phyloP scores from a whole-genome alignment of 371 early-diverging fungal species.

The Entomophthora muscae region DNA sequence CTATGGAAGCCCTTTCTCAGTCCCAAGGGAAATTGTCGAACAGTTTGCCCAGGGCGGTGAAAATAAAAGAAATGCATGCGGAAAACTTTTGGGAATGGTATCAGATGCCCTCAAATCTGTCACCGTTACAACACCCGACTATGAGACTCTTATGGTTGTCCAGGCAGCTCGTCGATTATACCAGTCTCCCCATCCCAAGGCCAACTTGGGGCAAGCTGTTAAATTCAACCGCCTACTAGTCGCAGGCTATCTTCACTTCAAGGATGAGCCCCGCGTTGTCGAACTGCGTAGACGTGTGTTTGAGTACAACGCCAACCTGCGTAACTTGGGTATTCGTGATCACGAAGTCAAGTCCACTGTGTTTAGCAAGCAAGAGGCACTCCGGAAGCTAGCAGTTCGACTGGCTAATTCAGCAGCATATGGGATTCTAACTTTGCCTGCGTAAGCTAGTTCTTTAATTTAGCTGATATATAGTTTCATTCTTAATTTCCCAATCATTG shows the following conservation, averaged over 20 bases:
- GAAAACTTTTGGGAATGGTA: constrained; percentile 51
- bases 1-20: constrained; percentile 74
- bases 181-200: constrained; percentile 61
- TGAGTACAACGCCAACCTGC: constrained; percentile 72
- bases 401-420: constrained; percentile 39
- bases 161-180: constrained; percentile 90
- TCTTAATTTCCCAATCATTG: constrained; percentile 59
- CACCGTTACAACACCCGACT: constrained; percentile 88
- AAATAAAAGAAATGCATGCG: constrained; percentile 62
- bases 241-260: constrained; percentile 59
- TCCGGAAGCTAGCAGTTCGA: constrained; percentile 44
- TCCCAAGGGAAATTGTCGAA: constrained; percentile 54
- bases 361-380: constrained; percentile 44
- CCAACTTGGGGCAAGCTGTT: constrained; percentile 56
- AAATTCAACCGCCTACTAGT: constrained; percentile 81
- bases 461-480: constrained; percentile 26
- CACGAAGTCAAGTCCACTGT: constrained; percentile 81
- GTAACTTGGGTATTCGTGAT: constrained; percentile 81
- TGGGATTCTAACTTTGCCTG: constrained; percentile 68
- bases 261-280: constrained; percentile 61
- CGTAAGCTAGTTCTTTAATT: constrained; percentile 31
- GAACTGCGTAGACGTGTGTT: constrained; percentile 51
- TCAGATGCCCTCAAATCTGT: constrained; percentile 62
- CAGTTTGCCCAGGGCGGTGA: constrained; percentile 64
- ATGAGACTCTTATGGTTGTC: constrained; percentile 79